A percentile compares a stretch with the other conserved stretches of the same genome.
Conservation (phyloP, 306 rosid species). For the Hippophae rhamnoides region DNA sequence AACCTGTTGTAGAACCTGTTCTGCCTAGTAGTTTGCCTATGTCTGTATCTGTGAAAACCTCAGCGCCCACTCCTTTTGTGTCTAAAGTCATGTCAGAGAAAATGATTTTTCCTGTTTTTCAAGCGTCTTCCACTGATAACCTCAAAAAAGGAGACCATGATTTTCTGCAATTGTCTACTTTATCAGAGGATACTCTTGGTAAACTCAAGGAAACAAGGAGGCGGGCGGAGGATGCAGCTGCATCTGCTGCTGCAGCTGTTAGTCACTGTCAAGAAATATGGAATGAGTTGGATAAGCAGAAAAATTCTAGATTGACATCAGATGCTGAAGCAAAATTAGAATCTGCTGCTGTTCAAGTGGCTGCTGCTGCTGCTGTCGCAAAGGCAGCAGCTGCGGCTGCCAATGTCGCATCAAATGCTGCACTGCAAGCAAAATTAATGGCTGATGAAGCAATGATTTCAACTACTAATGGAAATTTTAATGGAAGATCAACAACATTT, state of each 20-base stretch:
- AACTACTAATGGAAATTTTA: conserved; percentile 28
- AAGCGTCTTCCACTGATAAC: conserved; percentile 25
- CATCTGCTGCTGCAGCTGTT: conserved; percentile 71
- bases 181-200: conserved; percentile 58
- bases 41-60: conserved; percentile 27
- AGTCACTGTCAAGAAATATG: conserved; percentile 74
- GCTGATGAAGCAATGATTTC: conserved; percentile 67
- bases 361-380: conserved; percentile 93
- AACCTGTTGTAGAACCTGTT: conserved; percentile 29
- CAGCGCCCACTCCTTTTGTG: conserved; percentile 27
- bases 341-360: conserved; percentile 71
- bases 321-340: conserved; percentile 69
- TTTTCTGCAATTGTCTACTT: conserved; percentile 33
- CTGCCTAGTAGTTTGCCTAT: conserved; percentile 28
- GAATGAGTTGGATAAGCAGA: conserved; percentile 74
- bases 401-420: conserved; percentile 86
- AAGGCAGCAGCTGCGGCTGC: conserved; percentile 99
- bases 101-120: conserved; percentile 26
- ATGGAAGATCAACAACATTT: conserved; percentile 26
- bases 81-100: conserved; percentile 46
- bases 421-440: conserved; percentile 84
- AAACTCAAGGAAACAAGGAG: conserved; percentile 75
- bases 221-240: conserved; percentile 80
- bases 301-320: conserved; percentile 56
- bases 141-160: conserved; percentile 33